Conservation (phyloP, 2,329 filamentous ascomycete genomes). For the Esteya vermicola region DNA sequence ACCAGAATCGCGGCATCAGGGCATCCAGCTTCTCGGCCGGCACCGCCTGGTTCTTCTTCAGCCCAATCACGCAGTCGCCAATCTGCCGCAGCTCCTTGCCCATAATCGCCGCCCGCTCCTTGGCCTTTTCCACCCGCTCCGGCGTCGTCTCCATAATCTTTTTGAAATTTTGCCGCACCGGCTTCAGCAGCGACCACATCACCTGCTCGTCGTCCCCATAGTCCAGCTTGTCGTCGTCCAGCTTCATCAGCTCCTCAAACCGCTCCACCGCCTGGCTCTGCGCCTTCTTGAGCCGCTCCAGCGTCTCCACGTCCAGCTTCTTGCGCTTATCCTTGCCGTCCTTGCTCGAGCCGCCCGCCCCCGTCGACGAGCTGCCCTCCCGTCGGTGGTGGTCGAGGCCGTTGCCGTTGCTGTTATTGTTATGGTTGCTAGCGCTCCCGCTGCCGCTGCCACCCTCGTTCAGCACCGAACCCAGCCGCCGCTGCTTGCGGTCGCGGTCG, state of each 20-base stretch:
- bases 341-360: slow-evolving; percentile 17
- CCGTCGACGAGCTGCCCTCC: slow-evolving; percentile 18
- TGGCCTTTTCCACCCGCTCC: slow-evolving; percentile 16
- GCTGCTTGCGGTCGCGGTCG: slow-evolving; percentile 32
- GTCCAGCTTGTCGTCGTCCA: slow-evolving; percentile 21
- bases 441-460: no score
- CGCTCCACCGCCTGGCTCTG: slow-evolving; percentile 20
- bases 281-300: slow-evolving; percentile 20
- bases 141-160: slow-evolving; percentile 20
- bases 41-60: slow-evolving; percentile 17
- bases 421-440: no score
- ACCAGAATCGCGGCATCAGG: slow-evolving; percentile 24
- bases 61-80: slow-evolving; percentile 20
- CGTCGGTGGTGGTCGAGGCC: slow-evolving; percentile 18
- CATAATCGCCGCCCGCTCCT: slow-evolving; percentile 22
- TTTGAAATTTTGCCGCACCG: slow-evolving; percentile 21
- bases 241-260: slow-evolving; percentile 22
- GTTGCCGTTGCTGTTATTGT: no score
- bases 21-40: slow-evolving; percentile 16
- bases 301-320: slow-evolving; percentile 19
- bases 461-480: slow-evolving; percentile 30
- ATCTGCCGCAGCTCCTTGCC: slow-evolving; percentile 22
- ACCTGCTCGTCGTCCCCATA: slow-evolving; percentile 19
- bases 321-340: slow-evolving; percentile 25
- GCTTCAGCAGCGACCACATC: slow-evolving; percentile 23